These are phyloP conservation scores for Silene coronaria DNA, from an alignment of 179 eudicot genomes.

Conservation along the genomic window DNA sequence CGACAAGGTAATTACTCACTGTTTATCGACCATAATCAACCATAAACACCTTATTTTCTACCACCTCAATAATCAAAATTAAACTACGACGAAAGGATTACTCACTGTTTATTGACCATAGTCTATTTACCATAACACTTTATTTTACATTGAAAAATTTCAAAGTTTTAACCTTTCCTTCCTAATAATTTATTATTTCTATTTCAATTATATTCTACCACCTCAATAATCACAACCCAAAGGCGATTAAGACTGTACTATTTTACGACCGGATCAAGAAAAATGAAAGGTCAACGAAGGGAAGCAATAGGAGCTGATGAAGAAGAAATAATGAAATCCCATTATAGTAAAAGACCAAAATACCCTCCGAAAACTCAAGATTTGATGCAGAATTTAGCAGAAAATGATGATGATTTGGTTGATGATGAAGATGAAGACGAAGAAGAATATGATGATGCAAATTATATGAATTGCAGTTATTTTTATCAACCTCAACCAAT, in stretches of 20 bases:
- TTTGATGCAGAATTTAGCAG: neutral
- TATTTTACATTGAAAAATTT: no score
- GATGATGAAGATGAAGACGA: conserved; percentile 22
- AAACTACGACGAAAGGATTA: no score
- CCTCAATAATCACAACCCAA: no score
- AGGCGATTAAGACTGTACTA: no score
- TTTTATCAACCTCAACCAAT: conserved; percentile 32
- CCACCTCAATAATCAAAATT: no score
- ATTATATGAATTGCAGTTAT: conserved; percentile 17
- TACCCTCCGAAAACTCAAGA: conserved; percentile 23
- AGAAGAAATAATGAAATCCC: conserved; percentile 13
- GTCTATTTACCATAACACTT: no score
- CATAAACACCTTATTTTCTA: neutral
- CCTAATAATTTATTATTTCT: no score
- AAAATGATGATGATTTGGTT: conserved; percentile 11
- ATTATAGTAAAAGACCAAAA: conserved; percentile 50
- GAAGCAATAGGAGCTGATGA: conserved; percentile 22
- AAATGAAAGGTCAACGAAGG: conserved; percentile 16
- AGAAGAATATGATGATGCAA: conserved; percentile 11
- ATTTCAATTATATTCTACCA: no score
- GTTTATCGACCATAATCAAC: no score
- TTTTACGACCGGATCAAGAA: neutral
- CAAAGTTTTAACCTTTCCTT: no score
- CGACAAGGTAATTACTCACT: no score
- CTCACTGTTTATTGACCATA: no score